Base-by-base conservation (phyloP, 2,329 filamentous ascomycete genomes). In the Fusarium luffae region DNA sequence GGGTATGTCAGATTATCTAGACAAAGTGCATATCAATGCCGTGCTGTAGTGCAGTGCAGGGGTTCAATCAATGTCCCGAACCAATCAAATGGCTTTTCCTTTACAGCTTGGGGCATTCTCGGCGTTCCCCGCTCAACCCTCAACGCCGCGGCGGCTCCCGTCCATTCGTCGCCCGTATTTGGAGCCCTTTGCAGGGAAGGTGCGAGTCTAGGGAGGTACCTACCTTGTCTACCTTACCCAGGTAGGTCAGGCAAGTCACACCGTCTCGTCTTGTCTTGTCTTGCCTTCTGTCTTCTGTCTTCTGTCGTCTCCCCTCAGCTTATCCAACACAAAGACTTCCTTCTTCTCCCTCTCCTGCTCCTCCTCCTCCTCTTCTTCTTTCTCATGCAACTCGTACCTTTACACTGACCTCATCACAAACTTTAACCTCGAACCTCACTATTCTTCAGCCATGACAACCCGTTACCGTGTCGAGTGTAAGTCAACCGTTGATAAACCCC, bases 381-480 rank as follows among this genome's bases (percentile, higher is more conserved):
- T 34, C 16, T 47, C 41, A 52, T 41, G 44, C 40, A 58, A 48
- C 43, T 48, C 37, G 19, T n/a, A 32, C 30, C 16, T 30, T 30
- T 30, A 14, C 23, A 21, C 12, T 34, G 51, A 23, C 25, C 37
- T 23, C n/a, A 47, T 25, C 23, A 16, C 19, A 54, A 47, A 48
- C 30, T 37, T 30, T 13, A 48, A 23, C 23, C n/a, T 7, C 21
- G 13, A 44, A 37, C 12, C 19, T 41, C 47, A 40, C 14, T 25
- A 13, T 13, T 21, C 25, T 27, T 10, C 23, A 66, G 59, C 48
- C 68, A 90, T 90, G 88, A 90, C 88, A 41, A 87, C 87, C 32
- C 83, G 88, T 68, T 91, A 90, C 76, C 85, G 89, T 66, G 92
- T 94, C 69, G 92, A 94, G 82, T 94, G 89, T 82, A 80, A 58